A percentile compares a stretch with the other conserved stretches of the same genome.
Conservation (phyloP, 2,329 filamentous ascomycete species). For the Trichoderma gracile region DNA sequence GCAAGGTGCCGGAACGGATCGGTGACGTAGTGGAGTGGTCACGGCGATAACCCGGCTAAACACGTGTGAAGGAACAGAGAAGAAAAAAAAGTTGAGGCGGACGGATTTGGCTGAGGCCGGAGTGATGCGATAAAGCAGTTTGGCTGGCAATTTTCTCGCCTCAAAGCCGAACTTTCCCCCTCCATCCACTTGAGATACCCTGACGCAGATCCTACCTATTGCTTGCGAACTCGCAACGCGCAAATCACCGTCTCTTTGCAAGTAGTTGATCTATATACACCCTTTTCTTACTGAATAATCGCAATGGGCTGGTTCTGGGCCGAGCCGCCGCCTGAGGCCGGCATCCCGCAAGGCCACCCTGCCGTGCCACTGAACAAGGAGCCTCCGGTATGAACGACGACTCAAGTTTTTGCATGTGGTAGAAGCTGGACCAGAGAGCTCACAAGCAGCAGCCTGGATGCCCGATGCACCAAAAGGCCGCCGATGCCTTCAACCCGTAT, state of each 20-base stretch:
- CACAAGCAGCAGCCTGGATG: slow-evolving; percentile 49
- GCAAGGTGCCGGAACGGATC: slow-evolving; percentile 9
- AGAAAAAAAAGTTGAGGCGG: slow-evolving; percentile 18
- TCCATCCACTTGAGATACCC: slow-evolving; percentile 1
- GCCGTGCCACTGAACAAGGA: slow-evolving; percentile 33
- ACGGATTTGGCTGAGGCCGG: slow-evolving; percentile 1
- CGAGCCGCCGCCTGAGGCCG: slow-evolving; percentile 46
- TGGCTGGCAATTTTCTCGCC: slow-evolving; percentile 25
- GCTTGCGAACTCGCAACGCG: neutral
- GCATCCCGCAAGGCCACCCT: slow-evolving; percentile 39
- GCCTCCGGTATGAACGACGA: slow-evolving; percentile 37
- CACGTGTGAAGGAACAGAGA: slow-evolving; percentile 28
- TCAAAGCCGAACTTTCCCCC: neutral
- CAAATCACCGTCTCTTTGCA: neutral
- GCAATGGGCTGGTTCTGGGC: slow-evolving; percentile 67
- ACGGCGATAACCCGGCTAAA: slow-evolving; percentile 35
- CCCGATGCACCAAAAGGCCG: slow-evolving; percentile 58
- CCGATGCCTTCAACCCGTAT: slow-evolving; percentile 48
- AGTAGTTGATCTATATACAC: neutral
- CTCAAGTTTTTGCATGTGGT: neutral
- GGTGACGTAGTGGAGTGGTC: slow-evolving; percentile 30
- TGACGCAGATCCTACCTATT: neutral
- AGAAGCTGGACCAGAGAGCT: slow-evolving; percentile 25
- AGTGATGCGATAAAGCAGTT: slow-evolving; percentile 27
- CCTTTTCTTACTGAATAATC: slow-evolving; percentile 11